phyloP scores from a whole-genome alignment of 139 green algal species.

The Chlamydomonas schloesseri region DNA sequence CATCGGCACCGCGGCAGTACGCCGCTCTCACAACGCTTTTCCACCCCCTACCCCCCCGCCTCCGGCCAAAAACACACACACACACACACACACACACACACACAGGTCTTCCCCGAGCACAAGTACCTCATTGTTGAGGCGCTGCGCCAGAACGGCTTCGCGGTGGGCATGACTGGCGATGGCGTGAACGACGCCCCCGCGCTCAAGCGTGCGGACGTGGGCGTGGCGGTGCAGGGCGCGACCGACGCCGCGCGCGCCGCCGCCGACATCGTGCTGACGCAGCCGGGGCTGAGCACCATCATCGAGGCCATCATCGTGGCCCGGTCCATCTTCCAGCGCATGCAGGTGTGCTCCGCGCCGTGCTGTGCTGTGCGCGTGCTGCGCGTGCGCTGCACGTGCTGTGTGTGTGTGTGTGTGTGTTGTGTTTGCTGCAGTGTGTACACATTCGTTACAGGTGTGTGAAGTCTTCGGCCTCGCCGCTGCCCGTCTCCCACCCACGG shows the following conservation, averaged over 20 bases:
- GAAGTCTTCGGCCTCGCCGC: no score
- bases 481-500: no score
- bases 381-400: no score
- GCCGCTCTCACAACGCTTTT: no score
- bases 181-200: constrained; percentile 93
- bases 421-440: no score
- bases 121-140: constrained; percentile 88
- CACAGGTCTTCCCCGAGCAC: constrained; percentile 76
- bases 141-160: constrained; percentile 75
- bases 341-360: constrained; percentile 68
- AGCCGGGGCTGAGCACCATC: constrained; percentile 82
- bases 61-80: no score
- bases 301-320: constrained; percentile 83
- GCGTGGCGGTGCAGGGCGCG: constrained; percentile 83
- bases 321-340: constrained; percentile 87
- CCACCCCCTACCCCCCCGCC: no score
- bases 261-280: constrained; percentile 91
- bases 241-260: constrained; percentile 90
- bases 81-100: no score
- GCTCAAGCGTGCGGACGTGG: constrained; percentile 92
- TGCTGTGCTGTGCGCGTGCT: no score
- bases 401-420: no score
- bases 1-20: no score
- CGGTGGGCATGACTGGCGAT: constrained; percentile 84
- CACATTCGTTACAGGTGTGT: no score